Evolutionary conservation across 306 rosid genomes (phyloP).

Genomic region (Rosa persica): DNA sequence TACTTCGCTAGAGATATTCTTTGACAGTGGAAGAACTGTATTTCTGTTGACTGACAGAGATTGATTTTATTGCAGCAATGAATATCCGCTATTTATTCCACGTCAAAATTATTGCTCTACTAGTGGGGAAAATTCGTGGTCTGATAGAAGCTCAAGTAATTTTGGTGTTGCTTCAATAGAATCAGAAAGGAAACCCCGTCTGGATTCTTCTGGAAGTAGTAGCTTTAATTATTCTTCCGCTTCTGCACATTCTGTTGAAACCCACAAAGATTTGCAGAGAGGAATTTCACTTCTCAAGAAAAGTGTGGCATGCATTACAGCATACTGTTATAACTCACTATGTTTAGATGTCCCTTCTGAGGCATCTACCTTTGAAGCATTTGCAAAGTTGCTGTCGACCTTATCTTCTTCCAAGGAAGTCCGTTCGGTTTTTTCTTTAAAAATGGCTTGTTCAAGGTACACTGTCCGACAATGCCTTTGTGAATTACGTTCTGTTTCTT

Average conservation of each 20-base stretch:
- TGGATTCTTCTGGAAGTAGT: slow-evolving; percentile 72
- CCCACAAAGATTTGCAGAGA: slow-evolving; percentile 84
- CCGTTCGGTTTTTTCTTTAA: slow-evolving; percentile 66
- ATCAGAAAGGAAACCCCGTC: slow-evolving; percentile 75
- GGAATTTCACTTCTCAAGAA: slow-evolving; percentile 92
- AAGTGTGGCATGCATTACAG: slow-evolving; percentile 91
- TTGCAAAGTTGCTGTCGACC: slow-evolving; percentile 77
- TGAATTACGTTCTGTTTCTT: not conserved
- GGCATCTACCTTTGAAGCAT: slow-evolving; percentile 91
- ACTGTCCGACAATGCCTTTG: slow-evolving; percentile 16
- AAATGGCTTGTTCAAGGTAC: slow-evolving; percentile 89
- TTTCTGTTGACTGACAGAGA: slow-evolving; percentile 29
- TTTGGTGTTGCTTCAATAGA: slow-evolving; percentile 94
- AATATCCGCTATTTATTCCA: slow-evolving; percentile 92
- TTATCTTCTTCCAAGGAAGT: slow-evolving; percentile 95
- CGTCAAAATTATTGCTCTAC: slow-evolving; percentile 86
- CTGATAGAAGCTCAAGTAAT: slow-evolving; percentile 91
- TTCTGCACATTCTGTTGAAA: slow-evolving; percentile 75
- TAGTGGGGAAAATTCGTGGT: slow-evolving; percentile 86
- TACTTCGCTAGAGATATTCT: slow-evolving; percentile 31
- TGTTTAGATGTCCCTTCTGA: slow-evolving; percentile 82
- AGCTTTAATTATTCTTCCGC: slow-evolving; percentile 79
- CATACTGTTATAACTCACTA: slow-evolving; percentile 77
- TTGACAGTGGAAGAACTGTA: slow-evolving; percentile 19
- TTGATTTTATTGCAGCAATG: slow-evolving; percentile 62